Conservation (phyloP, 179 eudicot genomes). For the Camellia oleifera region DNA sequence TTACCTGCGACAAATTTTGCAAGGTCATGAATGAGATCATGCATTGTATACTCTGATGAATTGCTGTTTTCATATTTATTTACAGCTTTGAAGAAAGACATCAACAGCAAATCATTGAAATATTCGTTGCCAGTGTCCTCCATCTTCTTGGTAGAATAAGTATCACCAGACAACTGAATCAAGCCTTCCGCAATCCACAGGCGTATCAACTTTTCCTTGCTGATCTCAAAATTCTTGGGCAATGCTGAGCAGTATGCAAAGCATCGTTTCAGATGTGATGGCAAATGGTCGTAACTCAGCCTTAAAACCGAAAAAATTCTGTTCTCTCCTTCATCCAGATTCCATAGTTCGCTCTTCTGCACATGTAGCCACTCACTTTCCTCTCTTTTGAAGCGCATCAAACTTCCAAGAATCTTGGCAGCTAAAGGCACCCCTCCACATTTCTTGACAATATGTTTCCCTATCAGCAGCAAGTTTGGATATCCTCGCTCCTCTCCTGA, state of each 20-base stretch:
- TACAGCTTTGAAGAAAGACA: constrained; percentile 14
- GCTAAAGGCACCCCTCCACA: constrained; percentile 14
- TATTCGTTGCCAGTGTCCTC: constrained; percentile 16
- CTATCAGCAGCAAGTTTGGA: constrained; percentile 1
- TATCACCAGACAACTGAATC: constrained; percentile 6
- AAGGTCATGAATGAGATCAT: constrained; percentile 17
- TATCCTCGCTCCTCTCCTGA: background rate
- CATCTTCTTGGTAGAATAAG: constrained; percentile 4
- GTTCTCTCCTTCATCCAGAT: background rate
- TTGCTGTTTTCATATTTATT: background rate
- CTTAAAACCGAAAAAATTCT: constrained; percentile 12
- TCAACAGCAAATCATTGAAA: constrained; percentile 15
- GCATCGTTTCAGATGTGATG: constrained; percentile 12
- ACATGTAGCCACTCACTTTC: constrained; percentile 11
- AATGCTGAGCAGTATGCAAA: constrained; percentile 19
- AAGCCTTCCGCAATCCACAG: constrained; percentile 19
- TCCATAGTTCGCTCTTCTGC: constrained; percentile 6
- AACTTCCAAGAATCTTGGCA: constrained; percentile 1
- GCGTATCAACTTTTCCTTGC: constrained; percentile 13
- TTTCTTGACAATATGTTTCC: constrained; percentile 8
- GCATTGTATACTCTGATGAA: constrained; percentile 3
- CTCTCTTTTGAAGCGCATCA: constrained; percentile 12
- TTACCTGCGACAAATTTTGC: constrained; percentile 12
- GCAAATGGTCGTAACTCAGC: constrained; percentile 21
- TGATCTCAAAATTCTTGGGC: constrained; percentile 9